Evolutionary conservation across 208 protist genomes (phyloP).

Genomic region (Trichomonas gallinae): DNA sequence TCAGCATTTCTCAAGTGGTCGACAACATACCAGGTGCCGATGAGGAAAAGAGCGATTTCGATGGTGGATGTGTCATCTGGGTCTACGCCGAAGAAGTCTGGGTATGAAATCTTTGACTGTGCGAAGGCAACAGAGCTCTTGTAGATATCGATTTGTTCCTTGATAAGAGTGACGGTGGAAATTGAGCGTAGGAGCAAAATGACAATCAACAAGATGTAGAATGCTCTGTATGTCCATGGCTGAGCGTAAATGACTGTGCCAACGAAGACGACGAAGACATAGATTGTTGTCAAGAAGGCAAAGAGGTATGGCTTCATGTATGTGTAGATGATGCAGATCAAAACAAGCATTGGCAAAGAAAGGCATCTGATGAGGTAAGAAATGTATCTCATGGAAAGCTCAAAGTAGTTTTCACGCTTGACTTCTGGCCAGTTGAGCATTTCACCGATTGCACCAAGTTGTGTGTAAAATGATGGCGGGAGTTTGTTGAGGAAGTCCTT

Average conservation of each 20-base stretch:
- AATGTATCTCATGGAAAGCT: background rate
- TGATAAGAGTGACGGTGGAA: background rate
- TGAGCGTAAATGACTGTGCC: background rate
- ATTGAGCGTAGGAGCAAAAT: background rate
- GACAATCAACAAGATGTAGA: background rate
- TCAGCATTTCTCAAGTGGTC: background rate
- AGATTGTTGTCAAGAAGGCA: background rate
- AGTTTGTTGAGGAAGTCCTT: background rate
- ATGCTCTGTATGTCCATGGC: background rate
- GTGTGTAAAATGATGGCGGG: background rate
- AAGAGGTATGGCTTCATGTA: background rate
- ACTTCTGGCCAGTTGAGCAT: background rate
- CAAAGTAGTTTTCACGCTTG: background rate
- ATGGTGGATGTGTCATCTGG: background rate
- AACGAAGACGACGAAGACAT: background rate
- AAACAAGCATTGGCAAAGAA: background rate
- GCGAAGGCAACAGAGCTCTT: background rate
- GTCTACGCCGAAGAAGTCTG: background rate
- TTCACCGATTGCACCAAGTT: background rate
- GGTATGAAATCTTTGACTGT: background rate
- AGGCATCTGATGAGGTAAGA: background rate
- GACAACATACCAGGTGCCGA: background rate
- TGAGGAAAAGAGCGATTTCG: background rate
- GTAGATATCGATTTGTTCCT: background rate
- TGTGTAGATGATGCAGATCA: background rate